These are phyloP conservation scores for Termitomyces sp. DNA, from an alignment of 768 basidiomycete species.

Conservation along the genomic window DNA sequence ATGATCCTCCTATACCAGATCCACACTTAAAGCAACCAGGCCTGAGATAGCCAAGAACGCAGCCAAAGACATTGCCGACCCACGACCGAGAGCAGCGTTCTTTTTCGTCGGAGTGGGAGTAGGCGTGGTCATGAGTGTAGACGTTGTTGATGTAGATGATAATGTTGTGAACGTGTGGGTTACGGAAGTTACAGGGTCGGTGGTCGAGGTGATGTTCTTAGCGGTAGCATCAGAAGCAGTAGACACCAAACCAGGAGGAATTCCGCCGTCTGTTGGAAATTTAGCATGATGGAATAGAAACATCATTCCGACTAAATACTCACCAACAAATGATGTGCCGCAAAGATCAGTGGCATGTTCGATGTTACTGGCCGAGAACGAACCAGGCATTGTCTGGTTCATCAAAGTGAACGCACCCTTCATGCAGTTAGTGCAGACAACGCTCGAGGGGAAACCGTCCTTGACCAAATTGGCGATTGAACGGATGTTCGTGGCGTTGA, in stretches of 20 bases:
- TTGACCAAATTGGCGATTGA: conserved; percentile 21
- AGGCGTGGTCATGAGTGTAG: conserved; percentile 1
- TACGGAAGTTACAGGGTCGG: not conserved
- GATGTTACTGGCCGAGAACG: conserved; percentile 18
- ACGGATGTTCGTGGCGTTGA: conserved; percentile 19
- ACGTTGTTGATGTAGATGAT: not conserved
- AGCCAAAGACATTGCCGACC: conserved; percentile 1
- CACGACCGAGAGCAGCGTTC: conserved; percentile 10
- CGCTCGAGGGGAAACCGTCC: conserved; percentile 22
- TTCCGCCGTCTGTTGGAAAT: conserved; percentile 14
- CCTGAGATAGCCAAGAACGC: conserved; percentile 7
- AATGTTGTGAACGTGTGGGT: no score
- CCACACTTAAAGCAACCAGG: conserved; percentile 5
- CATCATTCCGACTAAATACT: conserved; percentile 4
- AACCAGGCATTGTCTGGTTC: conserved; percentile 24
- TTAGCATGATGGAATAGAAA: not conserved
- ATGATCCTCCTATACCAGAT: not conserved
- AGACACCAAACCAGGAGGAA: conserved; percentile 13
- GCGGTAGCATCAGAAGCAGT: conserved; percentile 2
- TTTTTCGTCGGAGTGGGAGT: conserved; percentile 1
- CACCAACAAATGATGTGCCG: conserved; percentile 39
- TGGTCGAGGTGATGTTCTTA: not conserved
- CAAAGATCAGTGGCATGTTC: conserved; percentile 24
- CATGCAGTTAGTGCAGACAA: conserved; percentile 40
- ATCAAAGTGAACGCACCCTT: conserved; percentile 38